Base-by-base conservation (phyloP, 495 filamentous ascomycete species). In the Daldinia caldariorum region DNA sequence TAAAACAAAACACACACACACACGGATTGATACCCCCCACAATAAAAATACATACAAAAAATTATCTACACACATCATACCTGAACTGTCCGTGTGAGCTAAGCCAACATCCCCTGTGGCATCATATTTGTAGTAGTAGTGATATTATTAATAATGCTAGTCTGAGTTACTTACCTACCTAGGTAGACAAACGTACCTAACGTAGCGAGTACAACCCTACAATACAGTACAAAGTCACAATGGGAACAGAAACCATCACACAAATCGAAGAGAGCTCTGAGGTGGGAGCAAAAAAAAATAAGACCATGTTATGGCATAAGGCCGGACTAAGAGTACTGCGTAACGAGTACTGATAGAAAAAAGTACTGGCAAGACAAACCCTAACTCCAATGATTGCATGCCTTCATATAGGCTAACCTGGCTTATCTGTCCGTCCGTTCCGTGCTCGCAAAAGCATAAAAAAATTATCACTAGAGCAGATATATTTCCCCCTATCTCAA, bases 1-100 rank as follows among this genome's bases (percentile, higher is more conserved):
- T 62, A 35, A 10, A n/a, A n/a, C n/a, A n/a, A 26, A 1, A 26
- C 26, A 26, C 26, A 26, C 26, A 26, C 26, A 26, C 34, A 35
- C 53, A 45, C 61, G 32, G 22, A 64, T 57, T 64, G 62, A 63
- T 63, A 65, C 53, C 63, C 55, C 55, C 63, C 35, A 50, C 34
- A 12, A 22, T 53, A 32, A 53, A 14, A 63, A 41, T 53, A 53
- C 1, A 26, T 26, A 26, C 3, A n/a, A n/a, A n/a, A n/a, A n/a
- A n/a, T 26, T 32, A 53, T 53, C n/a, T 57, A 38, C n/a, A 35
- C 39, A 9, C 16, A 47, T 18, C 43, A 22, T 1, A 35, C 34
- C 9, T 22, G 16, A 20, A 8, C 18, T 22, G 34, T 35, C 34
- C 5, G 9, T 1, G 6, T 35, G 6, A 22, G 9, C 18, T 47